Evolutionary conservation across 768 basidiomycete genomes (phyloP).

Genomic region (Scleroderma citrinum): DNA sequence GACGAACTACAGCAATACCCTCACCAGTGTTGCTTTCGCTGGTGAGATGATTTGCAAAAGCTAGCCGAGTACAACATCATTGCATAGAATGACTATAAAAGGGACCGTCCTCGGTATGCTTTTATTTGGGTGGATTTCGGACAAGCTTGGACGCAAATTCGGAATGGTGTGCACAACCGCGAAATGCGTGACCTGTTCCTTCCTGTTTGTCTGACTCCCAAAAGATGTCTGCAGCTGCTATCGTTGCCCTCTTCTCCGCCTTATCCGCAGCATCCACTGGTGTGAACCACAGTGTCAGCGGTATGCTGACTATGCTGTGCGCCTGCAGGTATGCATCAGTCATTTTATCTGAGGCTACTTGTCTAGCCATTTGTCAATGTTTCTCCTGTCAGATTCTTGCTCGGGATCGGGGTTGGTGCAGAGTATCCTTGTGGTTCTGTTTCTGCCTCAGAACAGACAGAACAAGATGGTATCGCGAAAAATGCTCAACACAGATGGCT

Average conservation of each 20-base stretch:
- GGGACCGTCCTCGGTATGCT: constrained; percentile 88
- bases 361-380: constrained; percentile 24
- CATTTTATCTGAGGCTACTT: too few species aligned
- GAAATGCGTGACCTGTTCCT: constrained; percentile 26
- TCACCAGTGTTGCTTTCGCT: constrained; percentile 72
- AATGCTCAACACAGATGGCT: constrained; percentile 84
- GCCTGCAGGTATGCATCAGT: too few species aligned
- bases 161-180: too few species aligned
- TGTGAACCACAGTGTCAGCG: constrained; percentile 60
- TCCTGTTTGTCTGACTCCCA: not conserved
- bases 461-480: constrained; percentile 72
- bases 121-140: constrained; percentile 74
- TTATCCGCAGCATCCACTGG: constrained; percentile 82
- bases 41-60: constrained; percentile 70
- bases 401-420: constrained; percentile 85
- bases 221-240: constrained; percentile 76
- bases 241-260: constrained; percentile 78
- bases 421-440: constrained; percentile 91
- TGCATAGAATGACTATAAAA: too few species aligned
- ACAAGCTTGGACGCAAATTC: constrained; percentile 81
- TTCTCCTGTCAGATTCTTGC: constrained; percentile 62
- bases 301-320: constrained; percentile 71
- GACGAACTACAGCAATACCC: constrained; percentile 54
- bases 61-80: constrained; percentile 40
- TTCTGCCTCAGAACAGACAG: constrained; percentile 85